phyloP scores from a whole-genome alignment of 2,329 filamentous ascomycete species.

The Leptographium radiaticola region DNA sequence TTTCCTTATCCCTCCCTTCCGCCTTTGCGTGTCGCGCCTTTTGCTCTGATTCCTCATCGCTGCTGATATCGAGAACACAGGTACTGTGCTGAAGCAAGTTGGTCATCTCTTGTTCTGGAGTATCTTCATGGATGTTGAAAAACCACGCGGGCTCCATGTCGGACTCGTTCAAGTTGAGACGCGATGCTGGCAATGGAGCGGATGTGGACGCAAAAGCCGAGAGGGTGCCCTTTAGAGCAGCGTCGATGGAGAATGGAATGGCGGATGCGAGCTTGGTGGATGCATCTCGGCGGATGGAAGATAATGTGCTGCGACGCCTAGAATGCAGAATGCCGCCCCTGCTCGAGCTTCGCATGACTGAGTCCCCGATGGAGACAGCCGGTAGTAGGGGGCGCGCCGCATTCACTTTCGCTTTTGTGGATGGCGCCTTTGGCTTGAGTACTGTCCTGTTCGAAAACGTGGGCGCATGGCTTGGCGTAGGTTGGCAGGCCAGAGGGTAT shows the following conservation, averaged over 20 bases:
- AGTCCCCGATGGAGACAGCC: constrained; percentile 23
- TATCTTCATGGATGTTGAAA: constrained; percentile 92
- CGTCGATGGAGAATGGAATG: constrained; percentile 71
- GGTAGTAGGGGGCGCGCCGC: not conserved
- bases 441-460: constrained; percentile 28
- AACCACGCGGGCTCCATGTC: constrained; percentile 59
- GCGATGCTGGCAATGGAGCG: constrained; percentile 9
- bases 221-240: constrained; percentile 67
- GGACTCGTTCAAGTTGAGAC: constrained; percentile 25
- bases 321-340: constrained; percentile 54
- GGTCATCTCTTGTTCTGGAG: constrained; percentile 76
- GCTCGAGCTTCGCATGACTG: constrained; percentile 33
- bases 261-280: constrained; percentile 36
- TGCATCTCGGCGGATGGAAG: constrained; percentile 58
- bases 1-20: constrained; percentile 75
- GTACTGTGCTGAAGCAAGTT: constrained; percentile 89
- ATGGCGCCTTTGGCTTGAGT: constrained; percentile 40
- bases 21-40: constrained; percentile 37
- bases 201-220: constrained; percentile 37
- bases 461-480: constrained; percentile 15
- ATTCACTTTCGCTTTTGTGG: constrained; percentile 29
- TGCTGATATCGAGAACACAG: constrained; percentile 74
- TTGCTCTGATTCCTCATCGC: constrained; percentile 62
- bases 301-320: constrained; percentile 48
- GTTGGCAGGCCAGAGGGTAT: constrained; percentile 21